Evolutionary conservation across 1,139 yeast species (phyloP).

Genomic region (Saccharomyces hybrid): DNA sequence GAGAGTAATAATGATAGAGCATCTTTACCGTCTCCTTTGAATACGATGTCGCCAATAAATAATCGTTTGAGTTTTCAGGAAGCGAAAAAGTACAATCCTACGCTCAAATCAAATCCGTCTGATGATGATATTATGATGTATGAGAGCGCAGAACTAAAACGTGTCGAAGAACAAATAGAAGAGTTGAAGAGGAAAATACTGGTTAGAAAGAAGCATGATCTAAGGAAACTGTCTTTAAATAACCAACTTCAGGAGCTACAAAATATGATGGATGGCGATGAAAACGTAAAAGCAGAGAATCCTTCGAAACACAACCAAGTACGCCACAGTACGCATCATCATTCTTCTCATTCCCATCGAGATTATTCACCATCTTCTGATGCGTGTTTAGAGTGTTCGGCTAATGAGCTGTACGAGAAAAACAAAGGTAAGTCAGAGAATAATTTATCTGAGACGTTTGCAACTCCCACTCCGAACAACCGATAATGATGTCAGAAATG

Average conservation of each 20-base stretch:
- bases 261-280: conserved; percentile 7
- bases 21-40: background rate
- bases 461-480: conserved; percentile 3
- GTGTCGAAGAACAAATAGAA: conserved; percentile 26
- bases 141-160: conserved; percentile 27
- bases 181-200: conserved; percentile 22
- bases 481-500: background rate
- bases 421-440: background rate
- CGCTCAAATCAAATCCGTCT: conserved; percentile 11
- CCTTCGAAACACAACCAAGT: background rate
- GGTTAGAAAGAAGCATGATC: conserved; percentile 27
- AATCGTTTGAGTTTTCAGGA: background rate
- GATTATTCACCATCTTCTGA: background rate
- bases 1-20: background rate
- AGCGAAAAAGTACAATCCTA: background rate
- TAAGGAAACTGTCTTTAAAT: conserved; percentile 26
- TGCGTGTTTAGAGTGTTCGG: background rate
- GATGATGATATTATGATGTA: conserved; percentile 28
- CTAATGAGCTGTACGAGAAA: background rate
- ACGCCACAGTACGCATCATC: background rate
- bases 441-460: conserved; percentile 1
- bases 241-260: conserved; percentile 24
- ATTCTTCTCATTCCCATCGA: background rate
- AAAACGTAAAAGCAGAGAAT: background rate
- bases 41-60: background rate